phyloP scores from a whole-genome alignment of 2,329 filamentous ascomycete genomes.

The Clonostachys byssicola region DNA sequence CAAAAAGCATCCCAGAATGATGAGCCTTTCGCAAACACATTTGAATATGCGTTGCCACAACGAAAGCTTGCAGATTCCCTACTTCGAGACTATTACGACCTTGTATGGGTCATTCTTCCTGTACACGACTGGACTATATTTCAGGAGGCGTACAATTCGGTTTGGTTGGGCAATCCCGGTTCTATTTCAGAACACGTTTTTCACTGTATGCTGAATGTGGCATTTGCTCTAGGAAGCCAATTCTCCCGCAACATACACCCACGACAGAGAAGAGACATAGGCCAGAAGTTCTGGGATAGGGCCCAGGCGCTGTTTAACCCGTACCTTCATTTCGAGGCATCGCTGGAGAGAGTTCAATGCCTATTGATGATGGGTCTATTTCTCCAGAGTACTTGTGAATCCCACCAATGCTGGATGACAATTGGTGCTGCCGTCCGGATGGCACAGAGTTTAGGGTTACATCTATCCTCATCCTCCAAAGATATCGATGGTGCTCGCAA shows the following conservation, averaged over 20 bases:
- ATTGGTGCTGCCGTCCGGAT: slow-evolving; percentile 38
- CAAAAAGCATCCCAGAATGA: neutral
- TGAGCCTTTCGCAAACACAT: neutral
- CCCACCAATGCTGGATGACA: slow-evolving; percentile 43
- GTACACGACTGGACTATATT: too few species aligned
- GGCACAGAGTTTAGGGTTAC: slow-evolving; percentile 39
- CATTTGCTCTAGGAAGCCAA: slow-evolving; percentile 5
- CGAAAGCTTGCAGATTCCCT: slow-evolving; percentile 1
- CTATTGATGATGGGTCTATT: slow-evolving; percentile 41
- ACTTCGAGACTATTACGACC: neutral
- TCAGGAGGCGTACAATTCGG: too few species aligned
- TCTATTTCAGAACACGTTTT: too few species aligned
- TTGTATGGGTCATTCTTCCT: slow-evolving; percentile 1
- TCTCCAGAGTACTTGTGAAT: slow-evolving; percentile 39
- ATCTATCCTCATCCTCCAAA: slow-evolving; percentile 15
- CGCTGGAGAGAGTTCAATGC: slow-evolving; percentile 37
- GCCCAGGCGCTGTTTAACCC: slow-evolving; percentile 1
- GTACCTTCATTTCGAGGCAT: slow-evolving; percentile 8
- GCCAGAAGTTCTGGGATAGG: slow-evolving; percentile 3
- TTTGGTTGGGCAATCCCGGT: too few species aligned
- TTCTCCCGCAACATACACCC: slow-evolving; percentile 1
- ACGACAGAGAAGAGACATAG: neutral
- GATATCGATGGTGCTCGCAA: neutral
- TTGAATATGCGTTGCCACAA: neutral
- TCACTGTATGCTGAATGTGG: slow-evolving; percentile 1